These are phyloP conservation scores for Trichoderma afroharzianum DNA, from an alignment of 2,329 filamentous ascomycete species.

Conservation along the genomic window DNA sequence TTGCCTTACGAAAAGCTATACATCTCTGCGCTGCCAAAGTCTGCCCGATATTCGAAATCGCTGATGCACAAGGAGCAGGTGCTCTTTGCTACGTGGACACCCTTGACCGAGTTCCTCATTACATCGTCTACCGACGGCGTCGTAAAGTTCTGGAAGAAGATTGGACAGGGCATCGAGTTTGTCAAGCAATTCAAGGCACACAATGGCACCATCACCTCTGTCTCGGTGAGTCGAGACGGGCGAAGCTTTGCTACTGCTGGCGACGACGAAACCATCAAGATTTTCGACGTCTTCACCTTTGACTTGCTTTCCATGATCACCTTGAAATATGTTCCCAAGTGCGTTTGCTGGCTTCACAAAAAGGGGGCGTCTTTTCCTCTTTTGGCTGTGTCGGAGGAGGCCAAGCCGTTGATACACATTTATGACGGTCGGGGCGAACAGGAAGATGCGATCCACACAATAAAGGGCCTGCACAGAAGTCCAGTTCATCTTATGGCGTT, in stretches of 20 bases:
- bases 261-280: constrained; percentile 72
- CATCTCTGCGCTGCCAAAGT: constrained; percentile 79
- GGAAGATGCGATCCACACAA: constrained; percentile 68
- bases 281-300: constrained; percentile 81
- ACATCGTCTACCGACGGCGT: constrained; percentile 93
- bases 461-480: constrained; percentile 75
- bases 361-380: constrained; percentile 84
- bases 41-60: constrained; percentile 83
- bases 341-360: constrained; percentile 87
- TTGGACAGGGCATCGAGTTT: constrained; percentile 85
- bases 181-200: constrained; percentile 98
- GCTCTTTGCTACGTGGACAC: constrained; percentile 82
- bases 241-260: constrained; percentile 91
- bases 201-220: constrained; percentile 74
- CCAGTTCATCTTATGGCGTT: constrained; percentile 83
- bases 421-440: constrained; percentile 89
- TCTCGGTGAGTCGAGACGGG: constrained; percentile 84
- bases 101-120: constrained; percentile 89
- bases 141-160: constrained; percentile 99
- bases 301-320: constrained; percentile 79
- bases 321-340: constrained; percentile 71
- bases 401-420: constrained; percentile 69
- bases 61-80: constrained; percentile 98
- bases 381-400: constrained; percentile 76
- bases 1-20: constrained; percentile 95